Percentiles rank a stretch among this genome's conserved stretches.
Evolutionary conservation across 108 stramenopile species (phyloP).

Genomic region (Epithemia pelagica): DNA sequence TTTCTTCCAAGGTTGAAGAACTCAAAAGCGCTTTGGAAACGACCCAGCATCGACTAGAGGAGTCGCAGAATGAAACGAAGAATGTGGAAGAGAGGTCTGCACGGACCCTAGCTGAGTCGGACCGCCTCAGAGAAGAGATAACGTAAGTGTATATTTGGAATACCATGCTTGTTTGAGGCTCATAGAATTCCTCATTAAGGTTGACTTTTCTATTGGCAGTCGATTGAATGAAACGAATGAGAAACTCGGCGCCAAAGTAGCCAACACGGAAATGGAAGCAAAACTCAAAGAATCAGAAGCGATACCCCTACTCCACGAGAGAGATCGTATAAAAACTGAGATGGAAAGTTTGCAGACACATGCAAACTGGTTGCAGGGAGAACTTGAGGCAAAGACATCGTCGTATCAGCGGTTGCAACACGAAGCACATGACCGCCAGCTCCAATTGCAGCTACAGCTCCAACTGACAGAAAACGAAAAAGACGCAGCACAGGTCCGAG

Average conservation of each 20-base stretch:
- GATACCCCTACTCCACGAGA: conserved; percentile 60
- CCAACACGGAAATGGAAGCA: conserved; percentile 36
- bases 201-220: too few species aligned
- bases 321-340: conserved; percentile 61
- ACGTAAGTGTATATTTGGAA: conserved; percentile 38
- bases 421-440: conserved; percentile 29
- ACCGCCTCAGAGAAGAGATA: conserved; percentile 60
- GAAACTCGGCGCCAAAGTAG: conserved; percentile 30
- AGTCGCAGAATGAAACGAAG: conserved; percentile 7
- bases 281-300: conserved; percentile 50
- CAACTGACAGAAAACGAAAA: conserved; percentile 25
- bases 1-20: conserved; percentile 13
- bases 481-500: conserved; percentile 26
- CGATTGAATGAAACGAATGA: conserved; percentile 54
- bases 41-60: neutral
- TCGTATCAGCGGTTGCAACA: conserved; percentile 24
- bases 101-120: conserved; percentile 49
- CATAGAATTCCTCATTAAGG: too few species aligned
- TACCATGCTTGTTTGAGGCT: too few species aligned
- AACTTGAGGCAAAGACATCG: conserved; percentile 35
- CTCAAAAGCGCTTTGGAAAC: conserved; percentile 15
- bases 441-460: conserved; percentile 25
- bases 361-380: conserved; percentile 56
- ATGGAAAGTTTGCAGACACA: conserved; percentile 54
- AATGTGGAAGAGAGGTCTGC: conserved; percentile 26